phyloP scores from a whole-genome alignment of 768 basidiomycete genomes.

The Coprinopsis strossmayeri region DNA sequence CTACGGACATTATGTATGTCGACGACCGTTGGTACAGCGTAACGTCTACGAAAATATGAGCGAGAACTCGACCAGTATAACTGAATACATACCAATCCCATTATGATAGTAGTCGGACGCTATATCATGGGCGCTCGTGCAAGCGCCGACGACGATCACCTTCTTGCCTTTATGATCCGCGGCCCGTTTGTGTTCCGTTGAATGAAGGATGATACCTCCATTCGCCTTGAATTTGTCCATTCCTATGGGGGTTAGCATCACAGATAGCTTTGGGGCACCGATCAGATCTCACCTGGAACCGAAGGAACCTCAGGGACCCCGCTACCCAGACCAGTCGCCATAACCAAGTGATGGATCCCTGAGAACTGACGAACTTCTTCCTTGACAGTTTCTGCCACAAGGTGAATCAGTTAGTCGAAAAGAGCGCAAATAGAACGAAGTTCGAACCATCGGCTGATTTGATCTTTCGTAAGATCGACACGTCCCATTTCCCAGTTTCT shows the following conservation, averaged over 20 bases:
- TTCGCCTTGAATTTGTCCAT: slow-evolving; percentile 28
- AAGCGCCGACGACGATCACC: slow-evolving; percentile 63
- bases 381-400: not conserved
- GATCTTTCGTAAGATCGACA: slow-evolving; percentile 26
- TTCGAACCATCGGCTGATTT: not conserved
- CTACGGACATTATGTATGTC: slow-evolving; percentile 46
- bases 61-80: not conserved
- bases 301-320: slow-evolving; percentile 37
- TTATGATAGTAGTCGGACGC: slow-evolving; percentile 29
- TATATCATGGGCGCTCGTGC: slow-evolving; percentile 41
- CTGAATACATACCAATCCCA: slow-evolving; percentile 22
- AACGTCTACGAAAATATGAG: slow-evolving; percentile 22
- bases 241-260: too few species aligned
- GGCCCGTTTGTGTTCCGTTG: slow-evolving; percentile 41
- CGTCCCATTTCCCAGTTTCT: slow-evolving; percentile 36
- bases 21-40: slow-evolving; percentile 44
- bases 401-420: too few species aligned
- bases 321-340: slow-evolving; percentile 50
- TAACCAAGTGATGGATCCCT: slow-evolving; percentile 41
- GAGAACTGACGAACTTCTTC: not conserved
- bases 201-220: slow-evolving; percentile 44
- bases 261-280: too few species aligned
- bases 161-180: slow-evolving; percentile 52
- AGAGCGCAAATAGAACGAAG: too few species aligned
- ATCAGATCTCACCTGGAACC: not conserved